Percentiles rank a stretch among this genome's conserved stretches.
These are phyloP conservation scores for Backusella tuberculispora DNA, from an alignment of 192 early-diverging fungal genomes.

Conservation along the genomic window DNA sequence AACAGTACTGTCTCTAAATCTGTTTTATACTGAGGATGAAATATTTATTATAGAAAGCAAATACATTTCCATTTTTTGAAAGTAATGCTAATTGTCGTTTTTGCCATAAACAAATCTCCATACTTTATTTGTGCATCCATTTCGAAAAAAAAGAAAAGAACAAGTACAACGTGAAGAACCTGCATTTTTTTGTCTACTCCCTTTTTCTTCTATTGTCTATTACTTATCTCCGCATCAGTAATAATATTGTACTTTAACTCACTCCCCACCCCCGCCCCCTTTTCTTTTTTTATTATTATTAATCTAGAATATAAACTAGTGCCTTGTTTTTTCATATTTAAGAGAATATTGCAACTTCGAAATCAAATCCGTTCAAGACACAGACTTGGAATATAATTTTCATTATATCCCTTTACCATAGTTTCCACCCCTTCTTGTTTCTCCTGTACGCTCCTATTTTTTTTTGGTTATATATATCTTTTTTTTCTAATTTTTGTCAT, in stretches of 20 bases:
- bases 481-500: background rate
- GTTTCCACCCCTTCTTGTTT: background rate
- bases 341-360: background rate
- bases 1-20: background rate
- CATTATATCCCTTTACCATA: background rate
- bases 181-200: background rate
- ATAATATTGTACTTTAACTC: background rate
- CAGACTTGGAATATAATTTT: background rate
- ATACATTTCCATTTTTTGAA: background rate
- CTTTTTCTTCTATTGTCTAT: background rate
- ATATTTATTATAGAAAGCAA: background rate
- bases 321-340: background rate
- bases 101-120: background rate
- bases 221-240: background rate
- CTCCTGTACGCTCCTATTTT: background rate
- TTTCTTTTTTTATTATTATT: background rate
- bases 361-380: background rate
- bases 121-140: background rate
- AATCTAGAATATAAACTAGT: too few species aligned
- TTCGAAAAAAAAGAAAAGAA: background rate
- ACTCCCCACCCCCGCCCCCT: background rate
- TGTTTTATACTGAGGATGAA: too few species aligned
- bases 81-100: background rate
- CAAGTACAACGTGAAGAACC: background rate
- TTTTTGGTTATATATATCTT: too few species aligned